A percentile compares a stretch with the other conserved stretches of the same genome.
Conservation (phyloP, 2,329 filamentous ascomycete genomes). For the Colletotrichum coccodes region DNA sequence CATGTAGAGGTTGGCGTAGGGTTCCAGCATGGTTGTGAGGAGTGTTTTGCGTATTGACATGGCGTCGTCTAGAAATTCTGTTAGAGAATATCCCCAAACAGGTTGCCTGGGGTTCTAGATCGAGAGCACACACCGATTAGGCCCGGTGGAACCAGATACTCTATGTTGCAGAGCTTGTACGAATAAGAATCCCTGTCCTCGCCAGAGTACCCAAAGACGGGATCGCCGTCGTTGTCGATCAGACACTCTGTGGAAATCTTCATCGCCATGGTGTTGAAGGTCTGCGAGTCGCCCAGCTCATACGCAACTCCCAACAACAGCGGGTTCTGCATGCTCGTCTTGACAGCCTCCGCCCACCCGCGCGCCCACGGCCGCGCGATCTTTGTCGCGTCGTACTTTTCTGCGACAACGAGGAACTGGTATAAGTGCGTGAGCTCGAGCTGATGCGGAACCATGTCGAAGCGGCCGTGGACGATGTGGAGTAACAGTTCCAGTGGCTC, state of each 20-base stretch:
- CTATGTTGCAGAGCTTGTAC: conserved; percentile 15
- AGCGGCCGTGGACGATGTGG: conserved; percentile 42
- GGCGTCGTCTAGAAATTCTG: not conserved
- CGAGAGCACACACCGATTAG: not conserved
- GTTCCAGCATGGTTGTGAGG: conserved; percentile 1
- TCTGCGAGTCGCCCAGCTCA: conserved; percentile 40
- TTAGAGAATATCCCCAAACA: not conserved
- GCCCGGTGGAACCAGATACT: conserved; percentile 3
- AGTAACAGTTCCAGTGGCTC: conserved; percentile 41
- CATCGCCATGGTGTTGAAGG: conserved; percentile 36
- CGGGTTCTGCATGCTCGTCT: conserved; percentile 28
- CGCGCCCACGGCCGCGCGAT: conserved; percentile 39
- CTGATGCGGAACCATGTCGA: conserved; percentile 37
- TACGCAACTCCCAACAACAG: conserved; percentile 43
- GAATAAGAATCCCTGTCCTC: not conserved
- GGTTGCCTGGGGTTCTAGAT: too few species aligned
- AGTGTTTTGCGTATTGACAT: not conserved
- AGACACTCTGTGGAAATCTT: conserved; percentile 38
- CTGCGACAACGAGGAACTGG: conserved; percentile 39
- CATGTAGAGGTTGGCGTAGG: conserved; percentile 10
- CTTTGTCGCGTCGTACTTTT: conserved; percentile 43
- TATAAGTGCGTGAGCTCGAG: conserved; percentile 39
- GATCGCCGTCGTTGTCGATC: conserved; percentile 8
- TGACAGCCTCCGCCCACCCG: conserved; percentile 33
- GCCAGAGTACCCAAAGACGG: conserved; percentile 15